Evolutionary conservation across 208 protist species (phyloP), one percentile per base, ranked within the genome.

Genomic region (Trypanosoma scelopori): DNA sequence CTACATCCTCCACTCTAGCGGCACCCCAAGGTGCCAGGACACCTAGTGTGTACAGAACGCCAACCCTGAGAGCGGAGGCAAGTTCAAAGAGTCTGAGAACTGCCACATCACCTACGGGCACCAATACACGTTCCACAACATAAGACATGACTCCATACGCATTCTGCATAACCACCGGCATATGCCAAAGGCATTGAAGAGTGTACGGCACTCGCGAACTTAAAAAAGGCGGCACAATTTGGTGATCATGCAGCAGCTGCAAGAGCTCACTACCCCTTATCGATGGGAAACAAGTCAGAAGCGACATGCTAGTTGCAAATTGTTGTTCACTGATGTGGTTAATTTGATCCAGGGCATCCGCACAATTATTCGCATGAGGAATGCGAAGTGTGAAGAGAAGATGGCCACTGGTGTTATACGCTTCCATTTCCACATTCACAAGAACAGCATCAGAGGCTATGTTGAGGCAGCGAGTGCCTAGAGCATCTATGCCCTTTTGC

Each of bases 361-460:
- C 22, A 45, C 65, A 71, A 11, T 37, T 48, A 9, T 63, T 48
- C 18, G 65, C 65, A 46, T 16, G 22, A 52, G 20, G 28, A 58
- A 71, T 71, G 15, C 20, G 37, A 12, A 41, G n/a, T 22, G 27
- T 39, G 43, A 27, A 63, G 25, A 49, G 15, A 65, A 52, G 43
- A 23, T 42, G 15, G 1, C 60, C 42, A 51, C 37, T 49, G 28
- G 35, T 45, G 25, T 50, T 42, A 30, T 71, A 81, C 15, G 73
- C 18, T 23, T 76, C 74, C 6, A 81, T 2, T 1, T 20, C 28
- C 32, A 81, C 70, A 62, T 81, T 65, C 18, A 55, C 45, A 50
- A 76, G 39, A 11, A 53, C 49, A 11, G 45, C 30, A 49, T 62
- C 53, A 16, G 53, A 32, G 15, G 50, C 37, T 13, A 71, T 37